These are phyloP conservation scores for Sporothrix curviconia DNA, from an alignment of 2,329 filamentous ascomycete species.

Conservation along the genomic window DNA sequence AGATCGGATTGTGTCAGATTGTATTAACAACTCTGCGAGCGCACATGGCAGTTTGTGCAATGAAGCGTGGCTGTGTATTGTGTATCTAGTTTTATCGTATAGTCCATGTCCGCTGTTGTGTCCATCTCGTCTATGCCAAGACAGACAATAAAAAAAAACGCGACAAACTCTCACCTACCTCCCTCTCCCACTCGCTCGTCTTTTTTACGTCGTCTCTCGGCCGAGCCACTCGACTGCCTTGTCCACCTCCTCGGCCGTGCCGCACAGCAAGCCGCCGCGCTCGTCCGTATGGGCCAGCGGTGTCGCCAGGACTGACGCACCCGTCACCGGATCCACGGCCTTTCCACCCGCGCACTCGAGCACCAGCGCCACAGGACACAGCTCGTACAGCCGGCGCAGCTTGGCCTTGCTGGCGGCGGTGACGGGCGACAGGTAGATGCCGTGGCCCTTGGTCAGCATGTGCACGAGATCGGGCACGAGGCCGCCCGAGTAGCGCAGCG, in stretches of 20 bases:
- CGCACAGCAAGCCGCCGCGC: constrained; percentile 44
- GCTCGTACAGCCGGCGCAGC: constrained; percentile 51
- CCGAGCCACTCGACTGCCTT: constrained; percentile 5
- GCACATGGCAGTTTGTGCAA: too few relatives aligned
- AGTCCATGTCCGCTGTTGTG: too few relatives aligned
- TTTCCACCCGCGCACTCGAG: constrained; percentile 53
- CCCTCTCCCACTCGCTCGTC: too few relatives aligned
- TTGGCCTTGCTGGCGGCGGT: constrained; percentile 47
- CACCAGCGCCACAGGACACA: constrained; percentile 53
- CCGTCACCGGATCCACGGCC: constrained; percentile 45
- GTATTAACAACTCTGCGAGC: too few relatives aligned
- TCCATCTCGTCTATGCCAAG: too few relatives aligned
- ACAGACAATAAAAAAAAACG: too few relatives aligned
- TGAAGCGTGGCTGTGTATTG: too few relatives aligned
- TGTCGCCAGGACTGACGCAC: constrained; percentile 35
- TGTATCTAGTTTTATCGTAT: too few relatives aligned
- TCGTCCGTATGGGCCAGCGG: constrained; percentile 40
- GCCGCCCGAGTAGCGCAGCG: constrained; percentile 54
- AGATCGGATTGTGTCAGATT: too few relatives aligned
- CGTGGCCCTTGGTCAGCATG: constrained; percentile 53
- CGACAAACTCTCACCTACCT: too few relatives aligned
- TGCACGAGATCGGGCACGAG: constrained; percentile 57
- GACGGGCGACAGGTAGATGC: constrained; percentile 54
- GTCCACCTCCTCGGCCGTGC: constrained; percentile 43
- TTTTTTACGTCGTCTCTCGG: not conserved